Evolutionary conservation across 1,284 basidiomycete species (phyloP).

Genomic region (Irpex sp.): DNA sequence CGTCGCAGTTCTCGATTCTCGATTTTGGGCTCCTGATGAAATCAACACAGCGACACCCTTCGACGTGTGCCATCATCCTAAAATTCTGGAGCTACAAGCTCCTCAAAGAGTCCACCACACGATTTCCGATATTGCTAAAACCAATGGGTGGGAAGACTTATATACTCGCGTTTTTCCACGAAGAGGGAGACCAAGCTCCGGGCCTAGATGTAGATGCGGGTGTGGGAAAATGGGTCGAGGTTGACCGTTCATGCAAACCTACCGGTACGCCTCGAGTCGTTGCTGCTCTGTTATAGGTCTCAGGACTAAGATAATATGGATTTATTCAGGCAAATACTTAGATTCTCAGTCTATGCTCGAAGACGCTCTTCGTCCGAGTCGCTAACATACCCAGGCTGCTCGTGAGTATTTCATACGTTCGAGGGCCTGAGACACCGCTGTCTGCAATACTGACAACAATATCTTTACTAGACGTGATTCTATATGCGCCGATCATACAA

Average conservation of each 20-base stretch:
- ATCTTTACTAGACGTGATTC: too few relatives aligned
- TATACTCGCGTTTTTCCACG: neutral
- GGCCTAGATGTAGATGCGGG: neutral
- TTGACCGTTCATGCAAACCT: neutral
- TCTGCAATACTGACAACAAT: too few relatives aligned
- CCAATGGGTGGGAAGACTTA: neutral
- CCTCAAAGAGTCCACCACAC: neutral
- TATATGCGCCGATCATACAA: too few relatives aligned
- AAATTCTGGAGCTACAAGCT: neutral
- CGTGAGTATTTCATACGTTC: too few relatives aligned
- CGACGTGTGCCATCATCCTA: neutral
- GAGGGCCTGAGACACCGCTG: too few relatives aligned
- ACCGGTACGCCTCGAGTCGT: neutral
- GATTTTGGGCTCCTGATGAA: neutral
- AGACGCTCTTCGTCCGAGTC: too few relatives aligned
- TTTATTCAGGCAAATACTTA: too few relatives aligned
- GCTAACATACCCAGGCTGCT: too few relatives aligned
- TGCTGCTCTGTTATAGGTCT: too few relatives aligned
- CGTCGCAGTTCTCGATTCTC: neutral
- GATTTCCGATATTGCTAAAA: neutral
- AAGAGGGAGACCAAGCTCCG: neutral
- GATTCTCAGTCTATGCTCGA: too few relatives aligned
- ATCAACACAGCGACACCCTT: neutral
- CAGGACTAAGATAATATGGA: too few relatives aligned
- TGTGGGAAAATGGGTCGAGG: neutral